phyloP scores from a whole-genome alignment of 1,284 basidiomycete species.

The Ustilago shanxiensis region DNA sequence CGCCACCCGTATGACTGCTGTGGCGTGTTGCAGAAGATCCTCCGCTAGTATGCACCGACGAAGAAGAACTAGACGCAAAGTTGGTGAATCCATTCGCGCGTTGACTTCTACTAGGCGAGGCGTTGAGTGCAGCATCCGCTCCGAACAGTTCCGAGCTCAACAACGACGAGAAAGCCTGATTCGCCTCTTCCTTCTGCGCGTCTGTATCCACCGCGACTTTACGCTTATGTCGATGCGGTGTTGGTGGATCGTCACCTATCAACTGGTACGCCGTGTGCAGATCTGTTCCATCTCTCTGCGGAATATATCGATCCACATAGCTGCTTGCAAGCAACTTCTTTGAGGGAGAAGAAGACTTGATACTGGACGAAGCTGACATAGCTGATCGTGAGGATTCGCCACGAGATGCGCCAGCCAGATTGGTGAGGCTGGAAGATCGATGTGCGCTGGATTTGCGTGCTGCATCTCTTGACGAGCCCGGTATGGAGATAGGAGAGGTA shows the following conservation, averaged over 20 bases:
- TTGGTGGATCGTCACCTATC: slow-evolving; percentile 69
- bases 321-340: slow-evolving; percentile 38
- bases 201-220: slow-evolving; percentile 62
- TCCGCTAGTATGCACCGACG: slow-evolving; percentile 48
- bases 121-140: slow-evolving; percentile 26
- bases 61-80: slow-evolving; percentile 46
- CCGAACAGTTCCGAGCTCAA: slow-evolving; percentile 74
- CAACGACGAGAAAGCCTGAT: slow-evolving; percentile 73
- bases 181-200: slow-evolving; percentile 69
- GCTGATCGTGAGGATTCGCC: slow-evolving; percentile 35
- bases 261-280: slow-evolving; percentile 73
- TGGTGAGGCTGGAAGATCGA: slow-evolving; percentile 51
- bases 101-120: slow-evolving; percentile 38
- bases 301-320: slow-evolving; percentile 72
- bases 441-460: slow-evolving; percentile 27
- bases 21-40: slow-evolving; percentile 47
- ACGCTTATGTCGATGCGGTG: slow-evolving; percentile 62
- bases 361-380: slow-evolving; percentile 32
- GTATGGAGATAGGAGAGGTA: slow-evolving; percentile 35
- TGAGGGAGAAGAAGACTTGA: slow-evolving; percentile 30
- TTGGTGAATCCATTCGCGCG: slow-evolving; percentile 36
- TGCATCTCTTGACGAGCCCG: slow-evolving; percentile 29
- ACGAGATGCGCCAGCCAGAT: slow-evolving; percentile 26
- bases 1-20: slow-evolving; percentile 38
- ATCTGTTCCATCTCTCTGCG: slow-evolving; percentile 73